Percentiles rank a stretch among this genome's conserved stretches.
Conservation (phyloP, 2,329 filamentous ascomycete species). For the Mollisia scopiformis region DNA sequence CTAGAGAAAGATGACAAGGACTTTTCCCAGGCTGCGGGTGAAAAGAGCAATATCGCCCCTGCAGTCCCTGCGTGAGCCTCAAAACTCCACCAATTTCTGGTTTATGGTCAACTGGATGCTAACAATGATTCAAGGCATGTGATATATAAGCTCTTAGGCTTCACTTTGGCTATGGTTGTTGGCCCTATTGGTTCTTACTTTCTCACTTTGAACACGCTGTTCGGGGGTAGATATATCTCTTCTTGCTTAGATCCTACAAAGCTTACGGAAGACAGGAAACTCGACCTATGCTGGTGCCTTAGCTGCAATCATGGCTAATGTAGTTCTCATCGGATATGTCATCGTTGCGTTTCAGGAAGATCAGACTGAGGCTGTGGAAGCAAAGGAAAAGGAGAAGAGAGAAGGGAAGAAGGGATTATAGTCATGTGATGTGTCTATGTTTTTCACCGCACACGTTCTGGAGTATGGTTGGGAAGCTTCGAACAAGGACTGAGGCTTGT, state of each 20-base stretch:
- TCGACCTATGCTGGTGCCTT: constrained; percentile 83
- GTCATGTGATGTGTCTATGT: constrained; percentile 2
- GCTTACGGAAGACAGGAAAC: constrained; percentile 63
- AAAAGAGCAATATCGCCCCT: constrained; percentile 75
- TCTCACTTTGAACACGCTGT: constrained; percentile 73
- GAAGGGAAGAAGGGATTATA: constrained; percentile 22
- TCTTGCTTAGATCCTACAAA: not conserved
- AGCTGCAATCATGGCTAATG: constrained; percentile 88
- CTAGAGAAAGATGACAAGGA: constrained; percentile 61
- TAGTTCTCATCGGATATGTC: constrained; percentile 88
- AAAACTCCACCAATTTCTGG: not conserved
- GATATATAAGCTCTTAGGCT: constrained; percentile 86
- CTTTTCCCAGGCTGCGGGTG: constrained; percentile 43
- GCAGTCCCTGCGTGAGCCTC: constrained; percentile 76
- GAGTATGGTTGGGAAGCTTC: not conserved
- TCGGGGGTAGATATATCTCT: constrained; percentile 62
- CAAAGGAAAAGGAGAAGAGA: constrained; percentile 49
- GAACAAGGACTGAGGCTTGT: not conserved
- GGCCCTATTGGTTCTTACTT: constrained; percentile 91
- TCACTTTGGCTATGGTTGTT: constrained; percentile 89
- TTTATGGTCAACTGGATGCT: constrained; percentile 20
- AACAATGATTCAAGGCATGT: constrained; percentile 61
- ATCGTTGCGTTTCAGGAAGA: constrained; percentile 92
- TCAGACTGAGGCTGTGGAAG: constrained; percentile 44
- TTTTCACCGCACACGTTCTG: not conserved